Conservation (phyloP, 2,329 filamentous ascomycete genomes). For the Trichoderma aggressivum region DNA sequence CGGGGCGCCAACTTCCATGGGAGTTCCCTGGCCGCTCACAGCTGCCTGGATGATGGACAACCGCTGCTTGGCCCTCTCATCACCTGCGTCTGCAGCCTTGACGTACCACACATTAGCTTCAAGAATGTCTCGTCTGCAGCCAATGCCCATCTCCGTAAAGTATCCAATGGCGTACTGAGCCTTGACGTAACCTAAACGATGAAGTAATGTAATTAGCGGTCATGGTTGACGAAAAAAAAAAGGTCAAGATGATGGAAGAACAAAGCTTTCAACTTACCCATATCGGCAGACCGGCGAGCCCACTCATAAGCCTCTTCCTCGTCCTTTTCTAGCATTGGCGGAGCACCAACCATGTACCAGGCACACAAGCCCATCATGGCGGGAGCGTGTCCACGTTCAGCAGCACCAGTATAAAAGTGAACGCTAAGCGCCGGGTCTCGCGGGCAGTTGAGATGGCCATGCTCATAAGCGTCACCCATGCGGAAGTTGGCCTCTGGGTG, state of each 20-base stretch:
- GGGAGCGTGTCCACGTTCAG: slow-evolving; percentile 74
- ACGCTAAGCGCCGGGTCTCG: slow-evolving; percentile 89
- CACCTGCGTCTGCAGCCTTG: slow-evolving; percentile 85
- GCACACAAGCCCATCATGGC: slow-evolving; percentile 99
- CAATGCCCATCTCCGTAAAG: slow-evolving; percentile 98
- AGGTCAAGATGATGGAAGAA: neutral
- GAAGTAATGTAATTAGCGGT: slow-evolving; percentile 19
- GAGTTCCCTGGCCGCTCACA: slow-evolving; percentile 55
- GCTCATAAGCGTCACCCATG: slow-evolving; percentile 95
- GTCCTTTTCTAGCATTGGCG: slow-evolving; percentile 88
- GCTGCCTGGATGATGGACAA: slow-evolving; percentile 84
- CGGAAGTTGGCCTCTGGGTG: slow-evolving; percentile 82
- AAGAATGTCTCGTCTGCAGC: slow-evolving; percentile 87
- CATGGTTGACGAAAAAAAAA: neutral
- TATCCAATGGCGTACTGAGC: slow-evolving; percentile 96
- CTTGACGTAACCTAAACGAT: slow-evolving; percentile 56
- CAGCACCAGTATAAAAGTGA: slow-evolving; percentile 94
- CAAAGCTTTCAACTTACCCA: slow-evolving; percentile 56
- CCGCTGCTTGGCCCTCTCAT: slow-evolving; percentile 83
- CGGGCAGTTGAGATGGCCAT: slow-evolving; percentile 82
- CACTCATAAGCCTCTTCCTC: slow-evolving; percentile 96
- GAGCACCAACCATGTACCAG: slow-evolving; percentile 96
- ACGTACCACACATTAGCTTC: slow-evolving; percentile 99
- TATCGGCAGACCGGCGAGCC: slow-evolving; percentile 81
- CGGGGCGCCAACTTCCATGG: slow-evolving; percentile 55